phyloP scores from a whole-genome alignment of 1,284 basidiomycete species.

The Inonotus hispidus region DNA sequence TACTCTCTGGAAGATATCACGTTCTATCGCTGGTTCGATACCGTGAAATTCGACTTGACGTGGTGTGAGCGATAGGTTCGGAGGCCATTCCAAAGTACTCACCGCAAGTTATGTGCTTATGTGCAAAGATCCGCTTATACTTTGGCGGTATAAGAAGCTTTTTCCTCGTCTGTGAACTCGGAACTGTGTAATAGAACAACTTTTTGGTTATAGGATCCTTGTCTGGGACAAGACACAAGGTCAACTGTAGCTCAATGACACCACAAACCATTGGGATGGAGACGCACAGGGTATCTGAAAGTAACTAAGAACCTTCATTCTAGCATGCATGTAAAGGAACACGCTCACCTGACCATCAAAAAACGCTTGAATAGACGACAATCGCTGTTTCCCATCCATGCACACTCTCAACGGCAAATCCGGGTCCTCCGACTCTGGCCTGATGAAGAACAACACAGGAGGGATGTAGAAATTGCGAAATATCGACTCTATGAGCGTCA shows the following conservation, averaged over 20 bases:
- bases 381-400: constrained; percentile 74
- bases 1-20: constrained; percentile 72
- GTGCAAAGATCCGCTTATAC: constrained; percentile 9
- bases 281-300: constrained; percentile 46
- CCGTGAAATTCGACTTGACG: constrained; percentile 52
- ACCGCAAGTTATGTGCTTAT: constrained; percentile 16
- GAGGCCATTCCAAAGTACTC: neutral
- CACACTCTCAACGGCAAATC: constrained; percentile 42
- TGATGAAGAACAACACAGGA: constrained; percentile 39
- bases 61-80: neutral
- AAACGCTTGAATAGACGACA: constrained; percentile 69
- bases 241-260: neutral
- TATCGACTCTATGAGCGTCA: constrained; percentile 48
- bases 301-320: neutral
- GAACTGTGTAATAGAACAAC: constrained; percentile 14
- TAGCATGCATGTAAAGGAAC: constrained; percentile 21
- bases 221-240: constrained; percentile 29
- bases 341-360: constrained; percentile 59
- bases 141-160: constrained; percentile 10
- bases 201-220: constrained; percentile 38
- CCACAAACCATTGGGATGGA: neutral
- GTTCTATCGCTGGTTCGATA: constrained; percentile 41
- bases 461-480: constrained; percentile 53
- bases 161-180: constrained; percentile 2
- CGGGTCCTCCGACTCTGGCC: neutral